Base-by-base conservation (phyloP, 2,329 filamentous ascomycete species). In the Calonectria fujianensis region DNA sequence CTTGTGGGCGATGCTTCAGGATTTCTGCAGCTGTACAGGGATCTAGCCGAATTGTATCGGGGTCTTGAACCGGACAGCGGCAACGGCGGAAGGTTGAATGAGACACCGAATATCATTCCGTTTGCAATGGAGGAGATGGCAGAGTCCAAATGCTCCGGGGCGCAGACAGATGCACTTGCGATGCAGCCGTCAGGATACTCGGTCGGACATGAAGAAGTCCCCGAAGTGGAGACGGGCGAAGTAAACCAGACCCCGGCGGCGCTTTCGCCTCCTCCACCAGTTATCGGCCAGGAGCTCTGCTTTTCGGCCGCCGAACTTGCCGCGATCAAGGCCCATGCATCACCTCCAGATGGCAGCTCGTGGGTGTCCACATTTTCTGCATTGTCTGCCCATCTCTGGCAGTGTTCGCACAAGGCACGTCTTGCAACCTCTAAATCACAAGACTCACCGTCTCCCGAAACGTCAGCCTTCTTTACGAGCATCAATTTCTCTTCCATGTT, bases 281-380 rank as follows among this genome's bases (percentile, higher is more conserved):
- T 35, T 20, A 29, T 57, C 16, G 52, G 52, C 29, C 52, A 29
- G 35, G 51, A 57, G 9, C 13, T 54, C 20, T 20, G 27, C 51
- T 32, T 54, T 32, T 54, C 14, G 18, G 29, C 51, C 5, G 29
- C 51, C 6, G 51, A 54, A 32, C 51, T 35, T 9, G 51, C 29
- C 29, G 27, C 27, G 3, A 29, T 54, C 29, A 54, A 54, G 20
- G 51, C 51, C 29, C 51, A 54, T 20, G 29, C 51, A 18, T 32
- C 31, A 31, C 29, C 51, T 14, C 29, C 51, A n/a, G 24, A 24
- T 24, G 24, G 24, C 24, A 24, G 18, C 29, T 54, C 27, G 13
- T 54, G 51, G 51, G 14, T 54, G 9, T 54, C 51, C 29, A 54
- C 51, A 29, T 54, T 54, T 31, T 54, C 51, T 20, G 51, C 51